Conservation (phyloP, 148 eudicot genomes). For the Rhododendron simsii region DNA sequence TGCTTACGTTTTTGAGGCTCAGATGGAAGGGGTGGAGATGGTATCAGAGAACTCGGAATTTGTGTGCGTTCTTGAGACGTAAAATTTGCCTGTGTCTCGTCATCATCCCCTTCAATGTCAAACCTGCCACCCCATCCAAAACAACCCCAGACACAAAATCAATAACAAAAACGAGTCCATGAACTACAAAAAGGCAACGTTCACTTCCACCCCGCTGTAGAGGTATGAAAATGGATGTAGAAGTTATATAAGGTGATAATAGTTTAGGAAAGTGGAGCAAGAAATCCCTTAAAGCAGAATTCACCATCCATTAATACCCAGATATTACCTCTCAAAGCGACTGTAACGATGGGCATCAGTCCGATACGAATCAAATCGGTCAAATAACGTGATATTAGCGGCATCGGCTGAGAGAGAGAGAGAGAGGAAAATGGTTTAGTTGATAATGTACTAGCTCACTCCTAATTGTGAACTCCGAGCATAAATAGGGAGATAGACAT, state of each 20-base stretch:
- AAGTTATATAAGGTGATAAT: neutral
- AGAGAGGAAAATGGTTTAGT: conserved; percentile 8
- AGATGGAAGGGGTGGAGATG: conserved; percentile 60
- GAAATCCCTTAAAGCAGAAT: neutral
- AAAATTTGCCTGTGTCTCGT: conserved; percentile 49
- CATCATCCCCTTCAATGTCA: conserved; percentile 81
- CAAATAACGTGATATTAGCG: conserved; percentile 75
- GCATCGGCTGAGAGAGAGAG: conserved; percentile 51
- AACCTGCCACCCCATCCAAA: conserved; percentile 44
- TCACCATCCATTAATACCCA: neutral
- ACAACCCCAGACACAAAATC: neutral
- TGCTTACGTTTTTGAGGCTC: conserved; percentile 48
- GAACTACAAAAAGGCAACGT: neutral
- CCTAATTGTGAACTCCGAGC: neutral
- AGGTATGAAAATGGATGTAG: neutral
- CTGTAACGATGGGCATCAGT: conserved; percentile 39
- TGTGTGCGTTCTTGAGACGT: conserved; percentile 40
- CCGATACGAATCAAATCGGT: conserved; percentile 47
- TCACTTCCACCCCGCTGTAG: neutral
- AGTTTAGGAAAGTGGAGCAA: neutral
- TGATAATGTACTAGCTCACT: neutral
- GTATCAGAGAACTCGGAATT: conserved; percentile 39
- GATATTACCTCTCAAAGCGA: conserved; percentile 73
- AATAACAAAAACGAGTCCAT: neutral
- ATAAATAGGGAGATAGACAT: neutral